Base-by-base conservation (phyloP, 306 rosid genomes). In the Biancaea sappan region DNA sequence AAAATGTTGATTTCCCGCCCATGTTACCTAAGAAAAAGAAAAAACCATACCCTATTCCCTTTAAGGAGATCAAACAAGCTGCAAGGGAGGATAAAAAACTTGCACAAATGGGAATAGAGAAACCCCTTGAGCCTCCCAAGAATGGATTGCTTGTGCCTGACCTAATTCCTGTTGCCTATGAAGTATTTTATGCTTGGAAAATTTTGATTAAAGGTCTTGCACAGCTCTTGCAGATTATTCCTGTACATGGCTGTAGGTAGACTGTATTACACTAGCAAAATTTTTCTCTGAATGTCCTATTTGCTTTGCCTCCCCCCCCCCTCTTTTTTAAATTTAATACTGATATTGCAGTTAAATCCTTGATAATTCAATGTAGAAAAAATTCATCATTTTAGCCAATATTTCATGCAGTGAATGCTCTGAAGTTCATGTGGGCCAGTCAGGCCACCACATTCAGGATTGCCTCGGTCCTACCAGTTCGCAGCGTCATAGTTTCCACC, bases 221-320 rank as follows among this genome's bases (percentile, higher is more conserved):
- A 7, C 91, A 87, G 80, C 92, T 94, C 65, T 77, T 90, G 87
- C 92, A 91, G 48, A 81, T 85, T 66, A 77, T 91, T 81, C 97
- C 96, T 10, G 90, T 87, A 57, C 80, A 88, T 86, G 97, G 89
- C 79, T 94, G 97, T 89, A 90, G 91, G 98, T 94, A 84, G 67
- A 72, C 66, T 70, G 26, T 66, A 35, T 60, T n/a, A 3, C 63
- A 43, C 74, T 51, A 56, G n/a, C 18, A 59, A 14, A 35, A n/a
- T 56, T 54, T 34, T 40, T 56, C 57, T 43, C 69, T 28, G 2
- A 21, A 67, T 58, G 71, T 43, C 68, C 73, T 18, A 19, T 31
- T 71, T 46, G 46, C 35, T 77, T 47, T 78, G 69, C 37, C 18
- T 74, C 64, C 32, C 34, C 60, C 77, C 72, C 41, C 3, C 9